These are phyloP conservation scores for Fraxinus velutina DNA, from an alignment of 305 asterid species.

Conservation along the genomic window DNA sequence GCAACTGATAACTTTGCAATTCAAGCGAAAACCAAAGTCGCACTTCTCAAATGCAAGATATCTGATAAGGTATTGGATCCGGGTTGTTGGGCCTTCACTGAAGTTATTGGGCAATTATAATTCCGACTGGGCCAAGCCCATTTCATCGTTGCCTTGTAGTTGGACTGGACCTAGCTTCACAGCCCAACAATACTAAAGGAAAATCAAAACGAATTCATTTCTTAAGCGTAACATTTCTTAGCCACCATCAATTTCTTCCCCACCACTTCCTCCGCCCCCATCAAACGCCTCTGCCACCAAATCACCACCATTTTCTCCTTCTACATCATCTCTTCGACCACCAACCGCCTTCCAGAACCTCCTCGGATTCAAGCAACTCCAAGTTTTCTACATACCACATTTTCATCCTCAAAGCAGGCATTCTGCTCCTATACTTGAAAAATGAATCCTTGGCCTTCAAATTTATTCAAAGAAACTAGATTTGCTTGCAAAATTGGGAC, in stretches of 20 bases:
- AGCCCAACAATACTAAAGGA: too few species aligned
- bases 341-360: slow-evolving; percentile 55
- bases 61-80: too few species aligned
- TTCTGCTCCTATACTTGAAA: slow-evolving; percentile 32
- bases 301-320: slow-evolving; percentile 17
- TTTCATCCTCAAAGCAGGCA: slow-evolving; percentile 61
- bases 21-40: too few species aligned
- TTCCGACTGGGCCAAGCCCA: too few species aligned
- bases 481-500: neutral
- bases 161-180: too few species aligned
- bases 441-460: slow-evolving; percentile 11
- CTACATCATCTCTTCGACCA: slow-evolving; percentile 16
- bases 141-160: too few species aligned
- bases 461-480: neutral
- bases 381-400: slow-evolving; percentile 59
- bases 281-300: slow-evolving; percentile 39
- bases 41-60: too few species aligned
- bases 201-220: slow-evolving; percentile 58
- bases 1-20: too few species aligned
- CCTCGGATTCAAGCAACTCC: slow-evolving; percentile 41
- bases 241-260: slow-evolving; percentile 41
- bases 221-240: slow-evolving; percentile 49
- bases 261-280: slow-evolving; percentile 28
- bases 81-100: too few species aligned
- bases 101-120: too few species aligned